Conservation (phyloP, 176 grass and related monocot species). For the Phoenix dactylifera region DNA sequence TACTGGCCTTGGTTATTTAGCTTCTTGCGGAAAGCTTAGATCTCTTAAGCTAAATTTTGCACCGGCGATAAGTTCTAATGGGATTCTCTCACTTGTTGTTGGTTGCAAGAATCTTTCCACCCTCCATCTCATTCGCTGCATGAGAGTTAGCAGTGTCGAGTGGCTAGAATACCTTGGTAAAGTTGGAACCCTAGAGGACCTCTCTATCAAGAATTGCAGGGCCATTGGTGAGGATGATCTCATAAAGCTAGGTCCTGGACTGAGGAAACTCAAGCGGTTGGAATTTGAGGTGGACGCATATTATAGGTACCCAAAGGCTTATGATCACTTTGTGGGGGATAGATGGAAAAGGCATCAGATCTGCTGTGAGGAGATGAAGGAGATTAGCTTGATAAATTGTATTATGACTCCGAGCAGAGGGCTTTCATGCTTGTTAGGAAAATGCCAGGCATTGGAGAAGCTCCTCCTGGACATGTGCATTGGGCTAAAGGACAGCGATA, state of each 20-base stretch:
- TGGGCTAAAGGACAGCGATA: constrained; percentile 39
- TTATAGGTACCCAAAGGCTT: constrained; percentile 20
- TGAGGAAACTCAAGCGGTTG: constrained; percentile 43
- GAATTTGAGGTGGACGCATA: constrained; percentile 44
- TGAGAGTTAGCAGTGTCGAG: constrained; percentile 31
- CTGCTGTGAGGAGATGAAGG: constrained; percentile 36
- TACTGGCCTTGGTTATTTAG: constrained; percentile 32
- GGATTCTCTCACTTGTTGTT: constrained; percentile 36
- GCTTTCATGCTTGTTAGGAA: constrained; percentile 36
- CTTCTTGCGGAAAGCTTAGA: constrained; percentile 33
- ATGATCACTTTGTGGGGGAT: background rate
- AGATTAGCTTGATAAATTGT: constrained; percentile 48
- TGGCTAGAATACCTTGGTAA: constrained; percentile 63
- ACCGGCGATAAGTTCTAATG: constrained; percentile 34
- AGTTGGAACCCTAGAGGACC: constrained; percentile 36
- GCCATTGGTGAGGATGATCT: constrained; percentile 46
- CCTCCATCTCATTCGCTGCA: constrained; percentile 45
- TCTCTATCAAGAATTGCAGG: constrained; percentile 46
- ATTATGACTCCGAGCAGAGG: constrained; percentile 25
- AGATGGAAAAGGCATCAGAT: constrained; percentile 22
- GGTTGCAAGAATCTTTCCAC: constrained; percentile 49
- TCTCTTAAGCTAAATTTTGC: constrained; percentile 41
- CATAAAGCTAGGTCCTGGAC: constrained; percentile 46
- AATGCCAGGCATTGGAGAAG: constrained; percentile 42
- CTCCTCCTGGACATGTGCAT: constrained; percentile 52